Evolutionary conservation across 1,284 basidiomycete species (phyloP), one percentile per base, ranked within the genome.

Genomic region (Puccinia horiana): DNA sequence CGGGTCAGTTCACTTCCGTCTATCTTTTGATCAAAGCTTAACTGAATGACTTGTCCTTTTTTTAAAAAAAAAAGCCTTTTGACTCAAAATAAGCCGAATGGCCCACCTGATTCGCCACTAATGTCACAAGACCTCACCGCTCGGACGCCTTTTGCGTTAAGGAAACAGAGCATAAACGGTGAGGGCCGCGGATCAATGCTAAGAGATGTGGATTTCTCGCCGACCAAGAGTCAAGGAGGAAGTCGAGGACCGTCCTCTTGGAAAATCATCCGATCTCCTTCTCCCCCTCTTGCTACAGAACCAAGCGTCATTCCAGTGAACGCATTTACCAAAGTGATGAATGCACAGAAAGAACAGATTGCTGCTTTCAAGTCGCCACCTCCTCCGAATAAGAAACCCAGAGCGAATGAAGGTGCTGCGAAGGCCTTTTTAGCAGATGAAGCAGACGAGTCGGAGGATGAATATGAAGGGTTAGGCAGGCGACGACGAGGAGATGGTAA

Each of bases 371-470:
- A 73, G 52, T 32, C 49, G 20, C 73, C 54, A 9, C 35, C 70
- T 29, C 44, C 44, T 52, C 70, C 70, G 49, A 56, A 40, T 26
- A 61, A 75, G 49, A 75, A 75, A 32, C 6, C 35, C 32, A 14
- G 23, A 11, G 56, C n/a, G 54, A 54, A 14, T 11, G 26, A 29
- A 32, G 44, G 58, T 20, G 63, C 26, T 23, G 40, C 26, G 23
- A 75, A 52, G 26, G 18, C 37, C 1, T 81, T 81, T 26, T 47
- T 81, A 29, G 80, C 72, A 23, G 80, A 81, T 75, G 69, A 81
- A 52, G 80, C 80, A 8, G 80, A 81, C 42, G 80, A 81, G 42
- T 81, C 79, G 29, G 69, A 74, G 32, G 80, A 81, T 29, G 80
- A 81, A 65, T 58, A 37, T 23, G 72, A 74, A 49, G 61, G 42